These are phyloP conservation scores for Perkinsus olseni DNA, from an alignment of 169 alveolate species.

Conservation along the genomic window DNA sequence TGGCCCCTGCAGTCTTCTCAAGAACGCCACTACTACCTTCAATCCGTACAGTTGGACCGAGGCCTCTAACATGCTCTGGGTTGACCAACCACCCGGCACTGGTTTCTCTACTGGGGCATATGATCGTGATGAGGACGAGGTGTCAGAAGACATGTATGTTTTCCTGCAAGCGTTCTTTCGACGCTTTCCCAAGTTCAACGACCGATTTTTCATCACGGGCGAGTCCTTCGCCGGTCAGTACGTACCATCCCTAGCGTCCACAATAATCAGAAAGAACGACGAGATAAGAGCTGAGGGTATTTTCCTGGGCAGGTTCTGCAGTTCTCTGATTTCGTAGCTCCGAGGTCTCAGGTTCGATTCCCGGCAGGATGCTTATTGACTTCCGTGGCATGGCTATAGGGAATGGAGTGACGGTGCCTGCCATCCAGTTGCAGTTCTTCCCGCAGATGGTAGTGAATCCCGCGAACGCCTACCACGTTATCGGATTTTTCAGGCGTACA, in stretches of 20 bases:
- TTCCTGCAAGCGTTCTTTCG: slow-evolving; percentile 45
- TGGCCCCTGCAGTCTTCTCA: slow-evolving; percentile 52
- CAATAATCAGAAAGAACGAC: background rate
- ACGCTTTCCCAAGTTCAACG: slow-evolving; percentile 34
- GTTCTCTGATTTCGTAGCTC: no score
- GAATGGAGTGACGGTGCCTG: slow-evolving; percentile 62
- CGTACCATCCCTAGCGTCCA: background rate
- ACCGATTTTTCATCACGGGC: slow-evolving; percentile 62
- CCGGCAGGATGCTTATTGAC: slow-evolving; percentile 23
- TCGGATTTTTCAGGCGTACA: no score
- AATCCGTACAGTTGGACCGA: slow-evolving; percentile 61
- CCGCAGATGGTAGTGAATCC: slow-evolving; percentile 41
- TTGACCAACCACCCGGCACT: slow-evolving; percentile 76
- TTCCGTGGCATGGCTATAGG: slow-evolving; percentile 66
- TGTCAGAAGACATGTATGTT: slow-evolving; percentile 19
- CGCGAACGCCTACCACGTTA: no score
- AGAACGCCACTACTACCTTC: slow-evolving; percentile 5
- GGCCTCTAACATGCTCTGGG: slow-evolving; percentile 53
- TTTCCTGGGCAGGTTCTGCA: no score
- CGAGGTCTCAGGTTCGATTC: no score
- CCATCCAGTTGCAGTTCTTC: slow-evolving; percentile 7
- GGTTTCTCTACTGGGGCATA: slow-evolving; percentile 45
- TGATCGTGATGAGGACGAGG: slow-evolving; percentile 27
- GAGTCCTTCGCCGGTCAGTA: slow-evolving; percentile 56
- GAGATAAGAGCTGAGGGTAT: no score